phyloP scores from a whole-genome alignment of 164 flowering plant genomes.

The Macadamia tetraphylla region DNA sequence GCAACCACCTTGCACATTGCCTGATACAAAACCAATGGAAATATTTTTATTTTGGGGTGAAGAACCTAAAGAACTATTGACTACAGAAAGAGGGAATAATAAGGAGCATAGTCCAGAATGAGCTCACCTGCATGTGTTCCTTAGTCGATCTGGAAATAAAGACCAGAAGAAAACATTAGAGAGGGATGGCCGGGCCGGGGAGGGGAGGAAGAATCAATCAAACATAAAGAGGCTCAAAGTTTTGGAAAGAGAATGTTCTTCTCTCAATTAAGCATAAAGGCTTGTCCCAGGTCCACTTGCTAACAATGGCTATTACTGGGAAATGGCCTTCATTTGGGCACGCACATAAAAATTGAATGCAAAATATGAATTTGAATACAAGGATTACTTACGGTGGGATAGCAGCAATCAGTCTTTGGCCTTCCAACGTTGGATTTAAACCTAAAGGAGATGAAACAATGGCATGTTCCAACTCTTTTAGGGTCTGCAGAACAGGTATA shows the following conservation, averaged over 20 bases:
- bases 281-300: not conserved
- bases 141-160: conserved; percentile 66
- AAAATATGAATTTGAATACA: conserved; percentile 2
- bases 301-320: not conserved
- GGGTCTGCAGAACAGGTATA: conserved; percentile 37
- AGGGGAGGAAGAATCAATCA: no score
- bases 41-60: not conserved
- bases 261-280: not conserved
- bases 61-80: not conserved
- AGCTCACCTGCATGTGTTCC: conserved; percentile 77
- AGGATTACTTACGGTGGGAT: conserved; percentile 75
- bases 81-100: not conserved
- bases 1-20: conserved; percentile 83
- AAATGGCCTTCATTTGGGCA: not conserved
- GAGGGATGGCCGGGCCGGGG: not conserved
- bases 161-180: conserved; percentile 9
- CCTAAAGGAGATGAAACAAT: conserved; percentile 85
- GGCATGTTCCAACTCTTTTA: conserved; percentile 72
- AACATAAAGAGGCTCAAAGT: not conserved
- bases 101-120: not conserved
- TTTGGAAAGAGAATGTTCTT: not conserved
- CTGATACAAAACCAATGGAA: conserved; percentile 27
- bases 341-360: not conserved
- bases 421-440: conserved; percentile 70
- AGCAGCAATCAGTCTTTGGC: conserved; percentile 63